Evolutionary conservation across 1,139 yeast genomes (phyloP), one percentile per base, ranked within the genome.

Genomic region (Suhomyces taliae): DNA sequence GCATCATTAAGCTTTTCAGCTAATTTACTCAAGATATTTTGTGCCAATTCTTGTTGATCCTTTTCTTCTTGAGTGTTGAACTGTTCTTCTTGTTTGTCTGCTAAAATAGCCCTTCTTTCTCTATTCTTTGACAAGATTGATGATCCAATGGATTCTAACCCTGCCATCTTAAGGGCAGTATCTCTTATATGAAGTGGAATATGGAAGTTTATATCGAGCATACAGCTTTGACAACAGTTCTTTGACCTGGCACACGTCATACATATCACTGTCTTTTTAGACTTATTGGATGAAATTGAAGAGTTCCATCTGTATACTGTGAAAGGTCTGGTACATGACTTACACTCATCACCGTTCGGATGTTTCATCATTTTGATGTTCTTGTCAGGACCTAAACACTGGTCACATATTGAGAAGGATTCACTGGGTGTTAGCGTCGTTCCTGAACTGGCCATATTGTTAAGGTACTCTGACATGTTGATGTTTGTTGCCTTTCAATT

Each of bases 211-310:
- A 90, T 71, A 67, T 93, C 98, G 38, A 87, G 67, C 81, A 90
- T 79, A 62, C 99, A 93, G 24, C 83, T 69, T 62, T 93, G 98
- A 60, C 99, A 93, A 54, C 96, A 87, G 66, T 88, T 86, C 53
- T 85, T 78, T 41, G 85, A 80, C 38, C 82, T 71, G 1, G 97
- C 85, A 67, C 99, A 93, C 0, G 91, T 83, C 36, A 70, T 63
- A 65, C 99, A 90, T 24, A 90, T 79, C 6, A 78, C 66, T 6
- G 88, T 83, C 55, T 76, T 79, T 49, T 74, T 74, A 43, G 74
- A 60, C 48, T 72, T 69, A 39, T 61, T 63, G 39, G 53, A 39
- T 10, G 69, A 62, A 36, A 72, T 67, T 38, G 61, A 56, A 8
- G 72, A 67, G 43, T 78, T 78, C 95, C 96, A 90, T 52, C 87